phyloP scores from a whole-genome alignment of 495 filamentous ascomycete genomes.

The Penicillium roqueforti region DNA sequence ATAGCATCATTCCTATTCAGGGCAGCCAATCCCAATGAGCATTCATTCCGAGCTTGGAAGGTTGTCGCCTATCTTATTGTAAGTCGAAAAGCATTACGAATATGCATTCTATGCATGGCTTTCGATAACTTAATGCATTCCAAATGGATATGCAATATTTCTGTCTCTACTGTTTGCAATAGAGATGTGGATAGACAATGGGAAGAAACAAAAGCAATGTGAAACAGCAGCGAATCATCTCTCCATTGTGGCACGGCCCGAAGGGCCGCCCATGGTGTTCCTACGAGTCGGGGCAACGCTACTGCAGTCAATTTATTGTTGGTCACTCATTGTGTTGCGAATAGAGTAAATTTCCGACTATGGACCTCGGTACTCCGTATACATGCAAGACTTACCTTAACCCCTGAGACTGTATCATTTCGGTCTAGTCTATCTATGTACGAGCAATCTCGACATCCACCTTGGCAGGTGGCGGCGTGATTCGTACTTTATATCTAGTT shows the following conservation, averaged over 20 bases:
- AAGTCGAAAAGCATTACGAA: background rate
- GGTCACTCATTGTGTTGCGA: background rate
- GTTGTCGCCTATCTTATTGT: background rate
- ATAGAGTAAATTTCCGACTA: background rate
- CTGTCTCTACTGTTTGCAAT: background rate
- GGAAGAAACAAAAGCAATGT: conserved; percentile 16
- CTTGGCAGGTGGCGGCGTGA: conserved; percentile 15
- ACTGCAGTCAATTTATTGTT: conserved; percentile 8
- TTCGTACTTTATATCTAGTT: background rate
- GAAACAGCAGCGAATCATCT: conserved; percentile 18
- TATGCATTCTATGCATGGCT: conserved; percentile 5
- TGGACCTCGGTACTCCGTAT: background rate
- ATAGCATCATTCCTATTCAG: background rate
- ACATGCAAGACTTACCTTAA: background rate
- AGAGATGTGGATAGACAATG: background rate
- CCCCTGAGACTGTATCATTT: background rate
- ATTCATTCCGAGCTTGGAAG: background rate
- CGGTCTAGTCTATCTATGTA: background rate
- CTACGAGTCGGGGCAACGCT: conserved; percentile 13
- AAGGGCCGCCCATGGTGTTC: conserved; percentile 9
- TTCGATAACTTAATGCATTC: conserved; percentile 5
- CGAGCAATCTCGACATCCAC: conserved; percentile 2
- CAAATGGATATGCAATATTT: conserved; percentile 5
- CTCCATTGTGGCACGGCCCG: conserved; percentile 23
- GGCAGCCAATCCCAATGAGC: conserved; percentile 1